Evolutionary conservation across 2,329 filamentous ascomycete genomes (phyloP).

Genomic region (Pseudogymnoascus sp.): DNA sequence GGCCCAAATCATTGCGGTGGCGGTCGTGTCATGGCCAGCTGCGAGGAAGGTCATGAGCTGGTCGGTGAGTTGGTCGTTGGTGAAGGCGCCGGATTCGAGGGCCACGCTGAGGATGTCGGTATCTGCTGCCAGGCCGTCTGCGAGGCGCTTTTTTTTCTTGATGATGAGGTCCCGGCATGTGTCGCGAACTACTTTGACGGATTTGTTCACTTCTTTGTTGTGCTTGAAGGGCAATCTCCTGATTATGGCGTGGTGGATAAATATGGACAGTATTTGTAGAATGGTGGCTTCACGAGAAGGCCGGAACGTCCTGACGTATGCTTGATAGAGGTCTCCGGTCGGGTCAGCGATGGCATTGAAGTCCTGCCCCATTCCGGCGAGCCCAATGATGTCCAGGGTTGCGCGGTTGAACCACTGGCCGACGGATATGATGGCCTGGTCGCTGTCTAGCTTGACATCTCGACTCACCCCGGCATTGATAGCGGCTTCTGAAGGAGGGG

Average conservation of each 20-base stretch:
- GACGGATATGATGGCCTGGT: conserved; percentile 44
- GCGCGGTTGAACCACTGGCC: conserved; percentile 55
- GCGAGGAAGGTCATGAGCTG: conserved; percentile 87
- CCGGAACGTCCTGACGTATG: conserved; percentile 48
- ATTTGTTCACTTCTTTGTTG: conserved; percentile 55
- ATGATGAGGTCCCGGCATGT: conserved; percentile 61
- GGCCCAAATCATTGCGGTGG: conserved; percentile 67
- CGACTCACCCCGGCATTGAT: not conserved
- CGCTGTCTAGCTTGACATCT: not conserved
- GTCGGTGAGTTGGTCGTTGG: conserved; percentile 71
- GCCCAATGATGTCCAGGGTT: conserved; percentile 68
- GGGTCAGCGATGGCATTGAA: conserved; percentile 58
- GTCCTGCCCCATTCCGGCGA: conserved; percentile 62
- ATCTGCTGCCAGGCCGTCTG: conserved; percentile 40
- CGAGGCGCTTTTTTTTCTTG: conserved; percentile 54
- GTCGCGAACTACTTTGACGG: conserved; percentile 50
- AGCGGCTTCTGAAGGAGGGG: conserved; percentile 27
- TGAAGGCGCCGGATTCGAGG: conserved; percentile 65
- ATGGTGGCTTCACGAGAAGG: conserved; percentile 43
- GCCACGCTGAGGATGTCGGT: conserved; percentile 76
- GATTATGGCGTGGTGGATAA: conserved; percentile 57
- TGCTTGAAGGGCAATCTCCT: conserved; percentile 57
- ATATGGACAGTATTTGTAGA: conserved; percentile 48
- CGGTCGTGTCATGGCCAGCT: conserved; percentile 74
- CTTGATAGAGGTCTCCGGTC: conserved; percentile 46